Evolutionary conservation across 108 stramenopile species (phyloP).

Genomic region (Pseudonitzschia delicatissima): DNA sequence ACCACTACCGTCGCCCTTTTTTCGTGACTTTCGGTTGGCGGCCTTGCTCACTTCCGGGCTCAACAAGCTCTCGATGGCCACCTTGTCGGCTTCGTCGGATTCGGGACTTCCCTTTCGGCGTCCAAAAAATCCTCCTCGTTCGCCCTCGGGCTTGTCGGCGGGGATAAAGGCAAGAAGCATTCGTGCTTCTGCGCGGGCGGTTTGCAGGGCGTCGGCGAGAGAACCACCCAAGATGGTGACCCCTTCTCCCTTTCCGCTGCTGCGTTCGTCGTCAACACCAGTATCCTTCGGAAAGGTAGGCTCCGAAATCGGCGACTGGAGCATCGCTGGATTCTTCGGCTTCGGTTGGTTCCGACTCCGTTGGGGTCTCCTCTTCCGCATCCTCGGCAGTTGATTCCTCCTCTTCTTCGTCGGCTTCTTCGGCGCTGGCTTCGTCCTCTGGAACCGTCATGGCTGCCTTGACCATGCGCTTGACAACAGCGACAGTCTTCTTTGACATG

Average conservation of each 20-base stretch:
- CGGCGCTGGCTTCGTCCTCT: conserved; percentile 5
- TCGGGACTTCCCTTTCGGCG: conserved; percentile 4
- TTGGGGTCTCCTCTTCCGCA: conserved; percentile 2
- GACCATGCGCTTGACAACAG: conserved; percentile 21
- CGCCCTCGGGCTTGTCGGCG: conserved; percentile 31
- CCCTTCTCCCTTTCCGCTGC: neutral
- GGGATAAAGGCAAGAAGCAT: conserved; percentile 74
- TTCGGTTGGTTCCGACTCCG: neutral
- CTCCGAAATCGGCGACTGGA: conserved; percentile 32
- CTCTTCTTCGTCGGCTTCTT: neutral
- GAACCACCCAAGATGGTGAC: conserved; percentile 35
- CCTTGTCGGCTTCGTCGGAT: conserved; percentile 18
- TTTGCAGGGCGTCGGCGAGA: conserved; percentile 51
- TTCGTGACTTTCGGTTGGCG: conserved; percentile 46
- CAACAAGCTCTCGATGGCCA: conserved; percentile 51
- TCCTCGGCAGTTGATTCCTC: neutral
- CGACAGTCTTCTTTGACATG: conserved; percentile 1
- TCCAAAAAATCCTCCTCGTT: neutral
- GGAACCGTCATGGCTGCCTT: conserved; percentile 23
- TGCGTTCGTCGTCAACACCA: conserved; percentile 24
- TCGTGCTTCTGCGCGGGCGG: conserved; percentile 56
- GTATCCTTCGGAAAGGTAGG: conserved; percentile 29
- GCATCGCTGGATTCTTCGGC: neutral
- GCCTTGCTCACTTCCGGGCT: conserved; percentile 46
- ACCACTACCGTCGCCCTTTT: conserved; percentile 36